Base-by-base conservation (phyloP, 768 basidiomycete genomes). In the Pisolithus microcarpus region DNA sequence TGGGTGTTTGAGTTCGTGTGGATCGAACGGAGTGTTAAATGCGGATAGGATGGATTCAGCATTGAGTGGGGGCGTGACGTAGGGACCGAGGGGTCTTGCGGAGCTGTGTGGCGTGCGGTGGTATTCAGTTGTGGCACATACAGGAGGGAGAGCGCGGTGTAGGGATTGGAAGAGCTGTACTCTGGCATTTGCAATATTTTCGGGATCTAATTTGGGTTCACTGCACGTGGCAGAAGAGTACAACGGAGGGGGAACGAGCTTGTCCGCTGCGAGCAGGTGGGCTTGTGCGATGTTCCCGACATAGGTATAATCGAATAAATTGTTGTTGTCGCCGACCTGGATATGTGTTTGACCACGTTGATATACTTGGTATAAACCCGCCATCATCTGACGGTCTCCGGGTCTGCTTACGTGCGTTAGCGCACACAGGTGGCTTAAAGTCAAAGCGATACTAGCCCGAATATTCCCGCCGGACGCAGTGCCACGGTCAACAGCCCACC, bases 251-350 rank as follows among this genome's bases (percentile, higher is more conserved):
- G 75, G 70, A 45, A 73, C 75, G 39, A 99, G 81, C 62, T 83
- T 88, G 74, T 97, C 94, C 19, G 89, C 86, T 10, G 96, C 96
- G 47, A 98, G 80, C 13, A 99, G 72, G 65, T 99, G 96, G n/a
- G 93, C 94, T 60, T 87, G 80, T 1, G 93, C 95, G 54, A 95
- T 85, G 65, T 99, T 99, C 49, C 84, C 91, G 59, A 98, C 91
- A 63, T 97, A 97, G 5, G 94, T 96, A 81, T 87, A 93, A 68
- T 98, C 96, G 61, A 90, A 92, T 4, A 98, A 70, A 65, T 98
- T 98, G 56, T 78, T 82, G 70, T 97, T 96, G 70, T 87, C 76
- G 36, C 96, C 96, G 56, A 99, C 83, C 68, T 97, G 94, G 75
- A 91, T 88, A 57, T 89, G 84, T 0, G 91, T 92, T 66, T 96